Evolutionary conservation across 257 asterid genomes (phyloP).

Genomic region (Nicotiana benthamiana): DNA sequence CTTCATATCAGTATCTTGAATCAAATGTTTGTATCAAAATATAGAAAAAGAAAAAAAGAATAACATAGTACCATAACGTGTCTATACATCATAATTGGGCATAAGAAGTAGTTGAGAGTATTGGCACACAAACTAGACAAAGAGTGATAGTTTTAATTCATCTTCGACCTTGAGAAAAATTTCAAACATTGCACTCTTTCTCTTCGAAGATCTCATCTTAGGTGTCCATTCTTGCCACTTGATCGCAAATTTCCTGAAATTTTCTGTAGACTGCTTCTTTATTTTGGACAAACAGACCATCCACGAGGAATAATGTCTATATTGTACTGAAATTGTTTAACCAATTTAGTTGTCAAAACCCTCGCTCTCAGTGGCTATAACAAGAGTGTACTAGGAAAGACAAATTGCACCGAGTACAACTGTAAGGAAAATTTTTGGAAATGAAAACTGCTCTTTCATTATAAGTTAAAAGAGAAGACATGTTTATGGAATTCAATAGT

Average conservation of each 20-base stretch:
- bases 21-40: too few relatives aligned
- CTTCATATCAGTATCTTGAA: not conserved
- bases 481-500: not conserved
- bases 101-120: too few relatives aligned
- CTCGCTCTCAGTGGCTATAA: not conserved
- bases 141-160: too few relatives aligned
- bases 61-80: too few relatives aligned
- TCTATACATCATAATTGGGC: too few relatives aligned
- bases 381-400: not conserved
- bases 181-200: not conserved
- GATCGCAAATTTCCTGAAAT: not conserved
- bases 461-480: not conserved
- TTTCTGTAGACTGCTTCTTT: not conserved
- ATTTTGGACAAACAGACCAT: too few relatives aligned
- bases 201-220: not conserved
- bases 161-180: too few relatives aligned
- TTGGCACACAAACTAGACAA: too few relatives aligned
- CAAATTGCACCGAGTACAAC: not conserved
- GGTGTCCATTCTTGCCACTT: too few relatives aligned
- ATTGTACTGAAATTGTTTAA: too few relatives aligned
- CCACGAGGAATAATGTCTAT: too few relatives aligned
- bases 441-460: not conserved
- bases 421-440: not conserved
- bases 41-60: too few relatives aligned
- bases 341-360: not conserved